phyloP scores from a whole-genome alignment of 1,284 basidiomycete species.

The Chiua sp. region DNA sequence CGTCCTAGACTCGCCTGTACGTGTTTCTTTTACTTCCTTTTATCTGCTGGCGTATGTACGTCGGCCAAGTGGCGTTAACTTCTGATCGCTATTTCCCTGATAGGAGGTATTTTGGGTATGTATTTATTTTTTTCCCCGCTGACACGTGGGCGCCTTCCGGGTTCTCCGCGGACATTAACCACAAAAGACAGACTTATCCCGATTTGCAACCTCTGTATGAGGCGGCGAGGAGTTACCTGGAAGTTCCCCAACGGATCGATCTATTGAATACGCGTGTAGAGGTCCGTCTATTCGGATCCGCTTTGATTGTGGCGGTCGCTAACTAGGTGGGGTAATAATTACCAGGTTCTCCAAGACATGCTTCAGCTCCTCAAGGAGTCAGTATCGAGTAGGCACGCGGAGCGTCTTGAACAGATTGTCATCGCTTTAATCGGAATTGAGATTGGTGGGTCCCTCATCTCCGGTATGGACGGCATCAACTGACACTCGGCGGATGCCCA shows the following conservation, averaged over 20 bases:
- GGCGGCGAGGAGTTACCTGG: conserved; percentile 91
- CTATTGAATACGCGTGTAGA: conserved; percentile 94
- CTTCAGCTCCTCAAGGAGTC: conserved; percentile 94
- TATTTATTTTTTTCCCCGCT: conserved; percentile 1
- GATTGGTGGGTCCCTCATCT: conserved; percentile 64
- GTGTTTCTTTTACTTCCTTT: conserved; percentile 33
- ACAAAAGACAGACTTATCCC: conserved; percentile 70
- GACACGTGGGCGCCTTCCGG: background rate
- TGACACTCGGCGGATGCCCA: conserved; percentile 25
- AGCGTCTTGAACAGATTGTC: conserved; percentile 95
- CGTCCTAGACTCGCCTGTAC: conserved; percentile 91
- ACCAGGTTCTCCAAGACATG: conserved; percentile 94
- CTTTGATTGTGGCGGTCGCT: conserved; percentile 5
- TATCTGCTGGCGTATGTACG: conserved; percentile 2
- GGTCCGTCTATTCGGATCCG: conserved; percentile 45
- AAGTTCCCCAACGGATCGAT: conserved; percentile 94
- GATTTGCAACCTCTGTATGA: conserved; percentile 96
- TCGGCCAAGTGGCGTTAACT: background rate
- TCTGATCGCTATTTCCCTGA: background rate
- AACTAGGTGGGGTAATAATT: conserved; percentile 2
- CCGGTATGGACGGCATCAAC: conserved; percentile 5
- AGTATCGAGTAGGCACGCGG: conserved; percentile 90
- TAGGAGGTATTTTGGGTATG: conserved; percentile 94
- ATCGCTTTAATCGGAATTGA: conserved; percentile 92
- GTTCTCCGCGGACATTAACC: conserved; percentile 20